Evolutionary conservation across 1,284 basidiomycete genomes (phyloP), one percentile per base, ranked within the genome.

Genomic region (Volvariella volvacea): DNA sequence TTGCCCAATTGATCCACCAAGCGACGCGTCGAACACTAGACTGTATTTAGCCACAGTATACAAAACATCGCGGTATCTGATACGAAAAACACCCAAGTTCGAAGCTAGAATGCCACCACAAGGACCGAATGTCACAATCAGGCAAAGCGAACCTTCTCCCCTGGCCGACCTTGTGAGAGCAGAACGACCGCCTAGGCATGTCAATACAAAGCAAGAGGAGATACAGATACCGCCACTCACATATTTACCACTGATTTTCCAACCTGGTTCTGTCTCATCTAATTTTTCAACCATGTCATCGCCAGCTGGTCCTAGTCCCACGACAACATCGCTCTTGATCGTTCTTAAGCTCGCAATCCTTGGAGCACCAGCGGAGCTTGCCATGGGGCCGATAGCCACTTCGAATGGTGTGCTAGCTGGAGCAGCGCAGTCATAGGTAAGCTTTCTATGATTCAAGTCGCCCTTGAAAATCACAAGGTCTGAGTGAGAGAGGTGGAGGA

Each of bases 241-340:
- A 59, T 93, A 94, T 87, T 93, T 92, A 42, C 92, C 92, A 42
- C 88, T 91, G 60, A 98, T 97, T 71, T 93, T 94, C 94, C 94
- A 98, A 40, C 94, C 94, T 19, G 88, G 83, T 62, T 98, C 92
- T 39, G 81, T 78, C 56, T 87, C 73, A 64, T 98, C 92, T 32
- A 97, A 72, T 52, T 76, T 77, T 60, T 90, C 83, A 1, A 90
- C 90, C 25, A 85, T 72, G 31, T 78, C 71, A 49, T 91, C 80
- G 21, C 90, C 91, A 8, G 79, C 65, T n/a, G 67, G 58, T 22
- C 80, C 80, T 12, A 86, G 63, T 9, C 83, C 83, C 39, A 86
- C 83, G 3, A 86, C 83, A 16, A 86, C 83, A 51, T 93, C 90
- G 52, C 84, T 88, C 69, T 93, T 93, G 70, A 94, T 83, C 2